A percentile compares a stretch with the other conserved stretches of the same genome.
Conservation (phyloP, 352 stramenopile species). For the Phytophthora nicotianae region DNA sequence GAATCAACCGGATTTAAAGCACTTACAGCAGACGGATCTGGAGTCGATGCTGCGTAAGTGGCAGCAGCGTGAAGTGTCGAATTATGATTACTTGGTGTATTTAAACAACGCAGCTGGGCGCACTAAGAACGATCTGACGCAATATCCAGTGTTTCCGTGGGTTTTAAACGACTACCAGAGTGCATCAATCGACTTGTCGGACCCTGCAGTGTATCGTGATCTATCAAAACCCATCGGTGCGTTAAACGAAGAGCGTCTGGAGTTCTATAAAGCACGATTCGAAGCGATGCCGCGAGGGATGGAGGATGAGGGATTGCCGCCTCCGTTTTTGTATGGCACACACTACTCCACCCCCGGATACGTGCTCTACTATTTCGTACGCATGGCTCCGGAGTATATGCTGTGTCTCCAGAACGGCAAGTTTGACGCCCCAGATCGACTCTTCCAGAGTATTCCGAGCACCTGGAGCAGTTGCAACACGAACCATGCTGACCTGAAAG, state of each 20-base stretch:
- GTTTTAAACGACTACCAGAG: constrained; percentile 92
- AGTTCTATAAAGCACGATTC: constrained; percentile 90
- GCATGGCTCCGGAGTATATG: constrained; percentile 96
- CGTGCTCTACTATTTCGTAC: constrained; percentile 98
- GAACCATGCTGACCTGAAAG: constrained; percentile 97
- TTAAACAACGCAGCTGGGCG: constrained; percentile 89
- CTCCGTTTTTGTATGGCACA: constrained; percentile 98
- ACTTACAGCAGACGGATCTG: constrained; percentile 63
- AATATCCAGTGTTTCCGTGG: constrained; percentile 99
- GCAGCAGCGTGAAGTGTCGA: constrained; percentile 91
- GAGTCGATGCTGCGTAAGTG: constrained; percentile 85
- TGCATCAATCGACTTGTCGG: constrained; percentile 80
- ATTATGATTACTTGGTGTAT: constrained; percentile 93
- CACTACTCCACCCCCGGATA: constrained; percentile 93
- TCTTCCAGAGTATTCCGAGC: constrained; percentile 95
- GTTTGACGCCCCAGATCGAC: constrained; percentile 98
- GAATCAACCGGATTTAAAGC: constrained; percentile 67
- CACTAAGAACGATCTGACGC: constrained; percentile 90
- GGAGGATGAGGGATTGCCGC: constrained; percentile 81
- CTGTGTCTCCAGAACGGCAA: constrained; percentile 97
- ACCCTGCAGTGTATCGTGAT: constrained; percentile 91
- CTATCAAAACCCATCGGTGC: constrained; percentile 95
- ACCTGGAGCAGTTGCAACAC: constrained; percentile 92
- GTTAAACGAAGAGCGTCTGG: constrained; percentile 89
- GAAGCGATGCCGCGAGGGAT: constrained; percentile 90